Evolutionary conservation across 106 monocot species (phyloP), one percentile per base, ranked within the genome.

Genomic region (Amphibolis antarctica): DNA sequence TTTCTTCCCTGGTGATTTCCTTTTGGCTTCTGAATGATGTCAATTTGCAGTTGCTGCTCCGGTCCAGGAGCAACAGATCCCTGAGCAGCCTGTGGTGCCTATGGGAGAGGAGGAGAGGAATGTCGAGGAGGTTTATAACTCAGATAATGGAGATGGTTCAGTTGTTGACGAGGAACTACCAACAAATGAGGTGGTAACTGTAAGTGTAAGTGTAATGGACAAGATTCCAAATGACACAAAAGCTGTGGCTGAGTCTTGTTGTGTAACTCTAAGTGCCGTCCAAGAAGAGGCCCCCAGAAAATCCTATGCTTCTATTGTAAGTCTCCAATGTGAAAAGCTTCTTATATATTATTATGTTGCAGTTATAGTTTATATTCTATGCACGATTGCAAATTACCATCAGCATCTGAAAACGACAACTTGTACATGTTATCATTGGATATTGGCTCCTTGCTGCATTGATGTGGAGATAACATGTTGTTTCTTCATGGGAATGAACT

Each of bases 261-360:
- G 1, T 58, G 28, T 58, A 61, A n/a, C 58, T n/a, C n/a, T n/a
- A n/a, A n/a, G n/a, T 14, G 14, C 69, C 22, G 44, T 44, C 14
- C 55, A 70, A 19, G 83, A 84, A 58, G 83, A 85, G 71, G 76
- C 73, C 9, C 83, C 81, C 44, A 94, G 86, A 69, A 94, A 94
- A 61, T 94, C 94, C 3, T 94, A 89, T 78, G 94, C 94, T 72
- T 94, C 89, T 10, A 86, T 94, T 80, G 94, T 94, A 82, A 75
- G 85, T 78, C n/a, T 24, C 12, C 27, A 12, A 44, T 42, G 12
- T 57, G 22, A 14, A 26, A 54, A 55, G 0, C 53, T 49, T 44
- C 44, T 61, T 61, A 43, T 61, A 7, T 1, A 29, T 60, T 60
- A 15, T 15, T 47, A 1, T 62, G 36, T 43, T 10, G 20, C 24